Conservation (phyloP, 768 basidiomycete species). For the Phlebiopsis gigantea region DNA sequence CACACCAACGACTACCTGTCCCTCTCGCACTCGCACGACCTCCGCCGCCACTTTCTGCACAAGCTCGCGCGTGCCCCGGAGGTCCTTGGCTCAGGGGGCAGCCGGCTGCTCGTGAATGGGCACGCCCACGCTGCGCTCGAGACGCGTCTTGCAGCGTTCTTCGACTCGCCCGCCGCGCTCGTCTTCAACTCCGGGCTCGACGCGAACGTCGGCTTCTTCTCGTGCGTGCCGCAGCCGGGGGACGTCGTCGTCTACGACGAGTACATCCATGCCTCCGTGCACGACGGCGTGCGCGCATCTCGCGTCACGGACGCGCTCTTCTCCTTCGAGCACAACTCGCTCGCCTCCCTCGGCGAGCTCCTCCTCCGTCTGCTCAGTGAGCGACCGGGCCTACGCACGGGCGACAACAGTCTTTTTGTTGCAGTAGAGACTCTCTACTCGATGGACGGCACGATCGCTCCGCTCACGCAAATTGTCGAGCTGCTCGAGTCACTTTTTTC, state of each 20-base stretch:
- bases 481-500: conserved; percentile 59
- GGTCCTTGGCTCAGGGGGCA: conserved; percentile 84
- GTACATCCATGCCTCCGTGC: conserved; percentile 85
- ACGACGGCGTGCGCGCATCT: conserved; percentile 76
- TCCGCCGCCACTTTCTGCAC: conserved; percentile 55
- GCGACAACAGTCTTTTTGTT: conserved; percentile 58
- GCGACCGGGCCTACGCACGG: conserved; percentile 31
- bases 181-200: conserved; percentile 94
- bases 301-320: conserved; percentile 37
- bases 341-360: conserved; percentile 40
- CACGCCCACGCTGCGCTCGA: conserved; percentile 70
- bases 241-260: conserved; percentile 83
- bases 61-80: conserved; percentile 44
- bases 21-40: conserved; percentile 50
- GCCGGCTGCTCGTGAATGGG: conserved; percentile 77
- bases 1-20: conserved; percentile 95
- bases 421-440: conserved; percentile 88
- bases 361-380: conserved; percentile 37
- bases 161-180: conserved; percentile 57
- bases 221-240: conserved; percentile 67
- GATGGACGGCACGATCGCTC: conserved; percentile 94
- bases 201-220: conserved; percentile 86
- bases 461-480: conserved; percentile 61
- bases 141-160: conserved; percentile 57
- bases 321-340: conserved; percentile 71